Conservation (phyloP, 2,329 filamentous ascomycete species). For the Epichloe bromicola region DNA sequence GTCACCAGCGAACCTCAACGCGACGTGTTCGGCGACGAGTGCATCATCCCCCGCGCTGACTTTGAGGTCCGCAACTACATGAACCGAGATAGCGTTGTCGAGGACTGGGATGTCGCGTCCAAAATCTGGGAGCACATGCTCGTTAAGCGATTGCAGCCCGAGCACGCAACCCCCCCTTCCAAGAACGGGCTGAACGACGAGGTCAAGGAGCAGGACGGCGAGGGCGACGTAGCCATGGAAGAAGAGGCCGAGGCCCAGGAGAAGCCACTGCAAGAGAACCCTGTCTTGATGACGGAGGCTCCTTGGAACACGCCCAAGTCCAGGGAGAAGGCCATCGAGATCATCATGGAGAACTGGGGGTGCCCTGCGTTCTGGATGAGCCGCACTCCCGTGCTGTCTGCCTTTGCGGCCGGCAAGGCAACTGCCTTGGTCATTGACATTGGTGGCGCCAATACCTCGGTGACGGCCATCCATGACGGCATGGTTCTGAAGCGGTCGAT, state of each 20-base stretch:
- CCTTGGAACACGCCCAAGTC: constrained; percentile 83
- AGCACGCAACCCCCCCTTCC: constrained; percentile 57
- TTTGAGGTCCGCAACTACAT: constrained; percentile 89
- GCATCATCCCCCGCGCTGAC: constrained; percentile 60
- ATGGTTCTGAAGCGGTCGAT: constrained; percentile 87
- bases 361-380: constrained; percentile 90
- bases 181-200: constrained; percentile 71
- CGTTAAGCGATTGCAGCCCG: constrained; percentile 72
- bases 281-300: constrained; percentile 84
- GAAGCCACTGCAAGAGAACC: constrained; percentile 77
- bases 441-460: constrained; percentile 75
- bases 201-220: constrained; percentile 43
- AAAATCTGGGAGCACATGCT: constrained; percentile 90
- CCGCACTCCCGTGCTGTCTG: constrained; percentile 75
- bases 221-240: constrained; percentile 50
- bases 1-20: constrained; percentile 32
- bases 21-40: constrained; percentile 80
- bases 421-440: constrained; percentile 88
- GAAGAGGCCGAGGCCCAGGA: constrained; percentile 43
- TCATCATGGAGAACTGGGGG: constrained; percentile 95
- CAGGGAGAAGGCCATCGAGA: constrained; percentile 86
- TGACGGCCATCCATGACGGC: constrained; percentile 87
- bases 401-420: constrained; percentile 86
- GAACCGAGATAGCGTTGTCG: constrained; percentile 75
- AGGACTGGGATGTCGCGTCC: constrained; percentile 89